Evolutionary conservation across 192 early-diverging fungal genomes (phyloP).

Genomic region (Backusella liffmaniae): DNA sequence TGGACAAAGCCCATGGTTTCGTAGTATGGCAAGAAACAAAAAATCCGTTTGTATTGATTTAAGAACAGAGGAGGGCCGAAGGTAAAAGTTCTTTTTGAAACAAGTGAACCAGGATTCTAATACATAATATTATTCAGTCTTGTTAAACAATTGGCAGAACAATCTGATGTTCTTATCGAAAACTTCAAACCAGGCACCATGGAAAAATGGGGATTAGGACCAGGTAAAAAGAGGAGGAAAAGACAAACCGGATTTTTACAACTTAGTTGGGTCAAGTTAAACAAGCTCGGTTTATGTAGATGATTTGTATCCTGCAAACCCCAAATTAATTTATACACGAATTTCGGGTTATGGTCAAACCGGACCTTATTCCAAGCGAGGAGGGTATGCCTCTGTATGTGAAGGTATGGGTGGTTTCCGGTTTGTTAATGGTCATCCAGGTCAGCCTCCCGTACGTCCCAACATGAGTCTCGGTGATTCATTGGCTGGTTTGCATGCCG

Average conservation of each 20-base stretch:
- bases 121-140: not conserved
- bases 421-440: slow-evolving; percentile 43
- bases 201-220: slow-evolving; percentile 58
- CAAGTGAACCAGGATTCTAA: not conserved
- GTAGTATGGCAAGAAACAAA: slow-evolving; percentile 46
- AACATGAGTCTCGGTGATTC: slow-evolving; percentile 54
- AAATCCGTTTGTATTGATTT: slow-evolving; percentile 48
- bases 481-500: slow-evolving; percentile 48
- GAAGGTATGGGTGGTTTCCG: slow-evolving; percentile 50
- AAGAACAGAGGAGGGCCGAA: slow-evolving; percentile 37
- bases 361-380: slow-evolving; percentile 43
- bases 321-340: slow-evolving; percentile 45
- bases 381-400: slow-evolving; percentile 53
- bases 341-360: slow-evolving; percentile 55
- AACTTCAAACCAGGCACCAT: slow-evolving; percentile 54
- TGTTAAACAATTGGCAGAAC: slow-evolving; percentile 28
- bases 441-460: slow-evolving; percentile 45
- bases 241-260: not conserved
- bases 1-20: slow-evolving; percentile 46
- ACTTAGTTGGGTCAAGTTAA: not conserved
- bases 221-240: slow-evolving; percentile 20
- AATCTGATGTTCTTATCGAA: slow-evolving; percentile 51
- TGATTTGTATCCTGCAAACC: slow-evolving; percentile 41
- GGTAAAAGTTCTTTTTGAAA: slow-evolving; percentile 20
- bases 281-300: slow-evolving; percentile 14